phyloP scores from a whole-genome alignment of 352 stramenopile genomes.

The Phytophthora tentaculata region DNA sequence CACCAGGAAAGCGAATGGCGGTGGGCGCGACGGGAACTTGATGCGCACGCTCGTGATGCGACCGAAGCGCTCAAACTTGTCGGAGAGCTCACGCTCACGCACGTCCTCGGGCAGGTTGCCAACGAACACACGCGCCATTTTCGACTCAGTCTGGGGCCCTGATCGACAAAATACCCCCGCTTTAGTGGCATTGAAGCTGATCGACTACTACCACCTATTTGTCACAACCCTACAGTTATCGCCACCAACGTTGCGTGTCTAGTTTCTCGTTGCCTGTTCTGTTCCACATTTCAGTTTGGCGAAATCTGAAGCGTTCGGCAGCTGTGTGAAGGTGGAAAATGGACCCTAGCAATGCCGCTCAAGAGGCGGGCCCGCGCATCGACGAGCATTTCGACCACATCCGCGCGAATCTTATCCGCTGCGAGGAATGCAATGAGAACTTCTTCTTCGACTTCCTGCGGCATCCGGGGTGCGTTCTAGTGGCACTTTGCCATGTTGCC shows the following conservation, averaged over 20 bases:
- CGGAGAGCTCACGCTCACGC: conserved; percentile 60
- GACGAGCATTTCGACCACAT: conserved; percentile 70
- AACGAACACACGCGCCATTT: conserved; percentile 60
- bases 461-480: conserved; percentile 53
- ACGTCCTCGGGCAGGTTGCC: conserved; percentile 68
- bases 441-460: conserved; percentile 86
- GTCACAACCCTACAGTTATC: background rate
- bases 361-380: conserved; percentile 35
- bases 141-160: background rate
- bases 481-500: conserved; percentile 1
- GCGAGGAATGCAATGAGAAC: conserved; percentile 82
- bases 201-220: conserved; percentile 3
- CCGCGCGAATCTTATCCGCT: conserved; percentile 76
- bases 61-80: conserved; percentile 62
- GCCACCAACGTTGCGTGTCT: conserved; percentile 18
- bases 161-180: conserved; percentile 1
- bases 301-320: conserved; percentile 5
- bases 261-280: background rate
- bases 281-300: background rate
- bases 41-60: conserved; percentile 49
- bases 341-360: background rate
- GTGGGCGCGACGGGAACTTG: conserved; percentile 59
- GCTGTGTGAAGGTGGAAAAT: background rate
- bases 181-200: conserved; percentile 16
- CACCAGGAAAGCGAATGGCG: conserved; percentile 71